These are phyloP conservation scores for Vickermania spadyakhi DNA, from an alignment of 208 protist species.

Conservation along the genomic window DNA sequence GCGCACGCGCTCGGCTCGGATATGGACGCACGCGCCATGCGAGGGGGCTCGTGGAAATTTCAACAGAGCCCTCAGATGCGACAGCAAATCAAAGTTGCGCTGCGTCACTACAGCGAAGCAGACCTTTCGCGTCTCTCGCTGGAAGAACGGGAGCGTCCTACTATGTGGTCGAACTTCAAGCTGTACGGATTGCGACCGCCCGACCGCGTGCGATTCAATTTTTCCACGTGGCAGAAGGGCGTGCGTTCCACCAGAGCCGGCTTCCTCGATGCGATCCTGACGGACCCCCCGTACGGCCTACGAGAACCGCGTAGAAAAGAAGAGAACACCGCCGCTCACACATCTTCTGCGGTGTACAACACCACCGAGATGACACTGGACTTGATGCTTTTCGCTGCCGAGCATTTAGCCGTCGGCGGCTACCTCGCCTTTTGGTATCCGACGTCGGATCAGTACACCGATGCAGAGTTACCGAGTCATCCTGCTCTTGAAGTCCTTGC, in stretches of 20 bases:
- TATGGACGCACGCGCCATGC: slow-evolving; percentile 82
- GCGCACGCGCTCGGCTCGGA: slow-evolving; percentile 86
- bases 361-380: slow-evolving; percentile 80
- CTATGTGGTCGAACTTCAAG: slow-evolving; percentile 84
- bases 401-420: slow-evolving; percentile 76
- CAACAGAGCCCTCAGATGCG: slow-evolving; percentile 49
- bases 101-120: slow-evolving; percentile 18
- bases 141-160: slow-evolving; percentile 34
- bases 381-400: slow-evolving; percentile 88
- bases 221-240: slow-evolving; percentile 44
- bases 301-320: slow-evolving; percentile 66
- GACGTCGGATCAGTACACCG: slow-evolving; percentile 81
- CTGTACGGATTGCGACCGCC: slow-evolving; percentile 62
- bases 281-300: slow-evolving; percentile 89
- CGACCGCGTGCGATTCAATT: slow-evolving; percentile 79
- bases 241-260: slow-evolving; percentile 8
- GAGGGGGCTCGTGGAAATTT: slow-evolving; percentile 37
- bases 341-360: slow-evolving; percentile 16
- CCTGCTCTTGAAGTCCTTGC: slow-evolving; percentile 75
- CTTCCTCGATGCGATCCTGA: slow-evolving; percentile 89
- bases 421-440: slow-evolving; percentile 92
- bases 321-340: neutral
- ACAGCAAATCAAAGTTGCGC: slow-evolving; percentile 54
- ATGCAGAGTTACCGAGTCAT: slow-evolving; percentile 87
- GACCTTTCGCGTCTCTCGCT: slow-evolving; percentile 19